Conservation (phyloP, 495 filamentous ascomycete species). For the Talaromyces stipitatus region DNA sequence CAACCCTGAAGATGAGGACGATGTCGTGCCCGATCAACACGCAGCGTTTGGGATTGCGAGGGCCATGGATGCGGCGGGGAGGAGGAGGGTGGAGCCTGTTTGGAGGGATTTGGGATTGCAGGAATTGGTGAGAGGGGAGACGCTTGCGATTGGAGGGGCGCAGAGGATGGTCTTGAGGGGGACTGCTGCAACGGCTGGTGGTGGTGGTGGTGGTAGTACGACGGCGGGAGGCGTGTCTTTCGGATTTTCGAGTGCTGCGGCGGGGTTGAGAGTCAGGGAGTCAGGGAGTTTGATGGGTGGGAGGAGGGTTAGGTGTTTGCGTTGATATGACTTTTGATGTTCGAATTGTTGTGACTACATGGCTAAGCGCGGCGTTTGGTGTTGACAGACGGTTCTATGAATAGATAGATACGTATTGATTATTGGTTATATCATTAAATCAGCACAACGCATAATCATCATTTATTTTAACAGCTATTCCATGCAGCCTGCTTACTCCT, state of each 20-base stretch:
- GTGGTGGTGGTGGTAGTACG: constrained; percentile 9
- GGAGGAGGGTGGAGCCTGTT: constrained; percentile 53
- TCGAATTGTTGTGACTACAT: not conserved
- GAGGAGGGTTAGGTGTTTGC: constrained; percentile 26
- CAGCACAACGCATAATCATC: too few relatives aligned
- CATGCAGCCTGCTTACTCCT: not conserved
- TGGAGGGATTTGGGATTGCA: constrained; percentile 84
- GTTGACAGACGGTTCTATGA: not conserved
- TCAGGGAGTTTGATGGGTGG: constrained; percentile 33
- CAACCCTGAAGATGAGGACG: constrained; percentile 97
- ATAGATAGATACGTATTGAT: not conserved
- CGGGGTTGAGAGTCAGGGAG: constrained; percentile 23
- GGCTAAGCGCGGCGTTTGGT: constrained; percentile 1
- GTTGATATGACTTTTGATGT: constrained; percentile 14
- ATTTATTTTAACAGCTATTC: not conserved
- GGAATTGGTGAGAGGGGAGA: constrained; percentile 51
- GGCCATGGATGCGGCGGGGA: constrained; percentile 49
- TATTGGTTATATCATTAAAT: too few relatives aligned
- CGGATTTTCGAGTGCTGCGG: not conserved
- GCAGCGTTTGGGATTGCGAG: constrained; percentile 92
- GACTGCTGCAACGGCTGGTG: constrained; percentile 13
- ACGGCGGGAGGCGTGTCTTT: not conserved
- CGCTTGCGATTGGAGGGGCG: constrained; percentile 26
- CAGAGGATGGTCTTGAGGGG: constrained; percentile 58
- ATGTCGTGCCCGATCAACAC: constrained; percentile 95